Base-by-base conservation (phyloP, 2,329 filamentous ascomycete species). In the Sarocladium strictum region DNA sequence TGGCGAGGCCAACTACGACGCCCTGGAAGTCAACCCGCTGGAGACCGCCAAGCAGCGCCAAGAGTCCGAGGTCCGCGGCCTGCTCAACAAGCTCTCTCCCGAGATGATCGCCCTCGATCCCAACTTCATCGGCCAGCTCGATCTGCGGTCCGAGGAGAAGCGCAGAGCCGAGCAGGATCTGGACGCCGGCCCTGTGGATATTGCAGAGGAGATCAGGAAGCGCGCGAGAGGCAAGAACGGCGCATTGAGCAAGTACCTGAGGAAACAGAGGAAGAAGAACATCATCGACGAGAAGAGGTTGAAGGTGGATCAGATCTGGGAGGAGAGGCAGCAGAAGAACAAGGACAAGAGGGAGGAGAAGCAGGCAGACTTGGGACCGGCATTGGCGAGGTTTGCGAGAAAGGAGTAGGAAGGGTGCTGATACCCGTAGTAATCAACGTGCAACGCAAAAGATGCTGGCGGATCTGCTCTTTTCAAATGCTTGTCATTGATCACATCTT, bases 101-200 rank as follows among this genome's bases (percentile, higher is more conserved):
- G 93, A 96, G 66, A 99, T 97, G 90, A 99, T 99, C 59, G 89
- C 90, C 1, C 77, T 99, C 21, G 87, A 99, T 67, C 93, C 94
- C 61, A 88, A 94, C 70, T 95, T 91, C 66, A 84, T 99, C 63
- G 94, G 94, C 54, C 90, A 85, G 61, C 78, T 99, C 29, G 92
- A 99, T 67, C 76, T 91, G 55, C 82, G 89, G 52, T 90, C 87
- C 33, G 84, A 92, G 57, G 80, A 89, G 73, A 86, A 94, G 74
- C 80, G 86, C 50, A 80, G 84, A 64, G 84, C 84, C 24, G 90
- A 95, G 64, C 85, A 82, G 65, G 87, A 96, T 65, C 79, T 95
- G 38, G 93, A 97, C 62, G 78, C 83, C 9, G 85, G 85, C 61
- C 75, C 77, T 1, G 69, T 72, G 35, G 77, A 81, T 61, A 65